Evolutionary conservation across 768 basidiomycete genomes (phyloP).

Genomic region (Panellus pusillus): DNA sequence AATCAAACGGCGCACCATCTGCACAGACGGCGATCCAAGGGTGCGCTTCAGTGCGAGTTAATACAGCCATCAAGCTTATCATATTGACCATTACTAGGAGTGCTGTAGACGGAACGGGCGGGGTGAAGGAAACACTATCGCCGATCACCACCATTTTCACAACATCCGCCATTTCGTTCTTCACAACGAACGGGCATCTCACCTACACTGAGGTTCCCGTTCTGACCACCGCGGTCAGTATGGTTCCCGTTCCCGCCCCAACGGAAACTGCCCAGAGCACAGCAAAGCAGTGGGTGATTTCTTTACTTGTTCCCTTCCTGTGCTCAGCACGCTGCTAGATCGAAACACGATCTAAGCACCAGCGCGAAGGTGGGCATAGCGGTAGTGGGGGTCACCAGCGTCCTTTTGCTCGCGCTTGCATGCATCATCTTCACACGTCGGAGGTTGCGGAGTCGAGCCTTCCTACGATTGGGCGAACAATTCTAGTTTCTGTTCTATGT

Average conservation of each 20-base stretch:
- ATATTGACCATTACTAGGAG: neutral
- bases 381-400: conserved; percentile 3
- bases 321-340: neutral
- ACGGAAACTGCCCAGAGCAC: neutral
- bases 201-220: neutral
- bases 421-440: conserved; percentile 7
- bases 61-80: no score
- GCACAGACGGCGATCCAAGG: no score
- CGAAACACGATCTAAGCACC: neutral
- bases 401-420: conserved; percentile 3
- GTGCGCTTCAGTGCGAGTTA: no score
- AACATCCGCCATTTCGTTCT: neutral
- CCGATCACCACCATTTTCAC: conserved; percentile 5
- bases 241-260: neutral
- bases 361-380: conserved; percentile 4
- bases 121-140: neutral
- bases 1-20: no score
- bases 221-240: neutral
- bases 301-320: no score
- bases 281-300: neutral
- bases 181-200: conserved; percentile 1
- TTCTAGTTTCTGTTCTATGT: no score
- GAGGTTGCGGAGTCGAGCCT: conserved; percentile 5
- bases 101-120: neutral
- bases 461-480: conserved; percentile 10